A percentile compares a stretch with the other conserved stretches of the same genome.
These are phyloP conservation scores for Fistulinella prunicolor DNA, from an alignment of 768 basidiomycete species.

Conservation along the genomic window DNA sequence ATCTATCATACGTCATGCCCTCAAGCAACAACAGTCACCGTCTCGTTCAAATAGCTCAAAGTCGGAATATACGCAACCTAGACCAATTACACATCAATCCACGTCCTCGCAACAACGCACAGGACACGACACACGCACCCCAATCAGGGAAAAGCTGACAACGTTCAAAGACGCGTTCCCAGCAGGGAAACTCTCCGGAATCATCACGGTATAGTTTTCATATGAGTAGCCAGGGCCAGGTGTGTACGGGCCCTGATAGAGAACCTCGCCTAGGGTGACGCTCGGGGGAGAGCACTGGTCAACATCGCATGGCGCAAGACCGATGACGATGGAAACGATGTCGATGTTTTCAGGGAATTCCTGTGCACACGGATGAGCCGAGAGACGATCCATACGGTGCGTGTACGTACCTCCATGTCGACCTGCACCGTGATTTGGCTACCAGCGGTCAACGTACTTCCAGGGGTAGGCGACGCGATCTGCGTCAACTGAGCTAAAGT, in stretches of 20 bases:
- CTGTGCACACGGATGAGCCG: constrained; percentile 10
- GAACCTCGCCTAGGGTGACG: constrained; percentile 27
- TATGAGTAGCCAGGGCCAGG: constrained; percentile 1
- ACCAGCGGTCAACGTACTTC: constrained; percentile 8
- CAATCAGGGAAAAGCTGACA: constrained; percentile 37
- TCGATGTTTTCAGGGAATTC: constrained; percentile 23
- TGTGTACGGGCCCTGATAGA: constrained; percentile 26
- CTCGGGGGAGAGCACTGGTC: constrained; percentile 22
- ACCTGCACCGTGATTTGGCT: constrained; percentile 13
- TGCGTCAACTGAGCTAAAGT: constrained; percentile 17
- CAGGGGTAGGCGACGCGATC: constrained; percentile 9
- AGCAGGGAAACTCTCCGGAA: constrained; percentile 24
- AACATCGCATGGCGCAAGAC: constrained; percentile 25
- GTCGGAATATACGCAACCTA: constrained; percentile 11
- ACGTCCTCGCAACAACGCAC: too few relatives aligned
- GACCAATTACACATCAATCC: neutral
- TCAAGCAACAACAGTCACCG: constrained; percentile 11
- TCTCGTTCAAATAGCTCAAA: constrained; percentile 23
- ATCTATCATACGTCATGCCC: too few relatives aligned
- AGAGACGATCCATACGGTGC: neutral
- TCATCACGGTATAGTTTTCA: constrained; percentile 33
- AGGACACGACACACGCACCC: constrained; percentile 30
- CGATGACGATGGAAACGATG: constrained; percentile 31
- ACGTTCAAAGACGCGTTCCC: constrained; percentile 36
- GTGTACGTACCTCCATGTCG: constrained; percentile 15